Evolutionary conservation across 768 basidiomycete genomes (phyloP), one percentile per base, ranked within the genome.

Genomic region (Fibroporia radiculosa): DNA sequence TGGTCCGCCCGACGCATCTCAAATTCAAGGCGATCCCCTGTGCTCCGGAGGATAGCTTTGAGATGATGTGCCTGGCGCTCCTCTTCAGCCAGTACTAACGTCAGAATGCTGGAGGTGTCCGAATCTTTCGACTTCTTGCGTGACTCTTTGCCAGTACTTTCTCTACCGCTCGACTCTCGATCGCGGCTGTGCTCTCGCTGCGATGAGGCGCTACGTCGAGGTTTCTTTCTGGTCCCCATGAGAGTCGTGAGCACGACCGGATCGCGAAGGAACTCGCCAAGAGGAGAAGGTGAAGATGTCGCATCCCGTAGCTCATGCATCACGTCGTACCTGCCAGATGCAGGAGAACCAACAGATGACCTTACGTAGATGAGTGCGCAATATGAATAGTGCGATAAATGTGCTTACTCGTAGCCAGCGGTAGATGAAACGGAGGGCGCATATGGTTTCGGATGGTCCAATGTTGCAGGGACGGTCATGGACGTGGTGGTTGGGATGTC

Each of bases 1-100:
- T 72, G 67, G 35, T 74, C 73, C n/a, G 72, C 76, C 37, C 75
- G 65, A 22, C 70, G 69, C 42, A 69, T 73, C 63, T 81, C 80
- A 37, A 69, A 63, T 54, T 81, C 75, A 29, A 84, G 65, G 38
- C 71, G 68, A 42, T 78, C 75, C 16, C 70, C 69, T 4, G 79
- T 70, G 36, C 60, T 62, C 42, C 71, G 67, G 19, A 82, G 68
- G 20, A 77, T 55, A 23, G 68, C 65, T 56, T 78, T 80, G 48
- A 80, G 67, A 45, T 72, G 69, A 44, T 68, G 67, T n/a, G 68
- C 66, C 52, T 78, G 75, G 43, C 71, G 69, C 57, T 81, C 78
- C 58, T 80, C 78, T 47, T 80, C 57, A 50, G 73, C 68, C 22
- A 73, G 62, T 22, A 72, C 66, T 11, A 75, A 52, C 18, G 57